Conservation (phyloP, 176 grass and related monocot species). For the Ensete glaucum region DNA sequence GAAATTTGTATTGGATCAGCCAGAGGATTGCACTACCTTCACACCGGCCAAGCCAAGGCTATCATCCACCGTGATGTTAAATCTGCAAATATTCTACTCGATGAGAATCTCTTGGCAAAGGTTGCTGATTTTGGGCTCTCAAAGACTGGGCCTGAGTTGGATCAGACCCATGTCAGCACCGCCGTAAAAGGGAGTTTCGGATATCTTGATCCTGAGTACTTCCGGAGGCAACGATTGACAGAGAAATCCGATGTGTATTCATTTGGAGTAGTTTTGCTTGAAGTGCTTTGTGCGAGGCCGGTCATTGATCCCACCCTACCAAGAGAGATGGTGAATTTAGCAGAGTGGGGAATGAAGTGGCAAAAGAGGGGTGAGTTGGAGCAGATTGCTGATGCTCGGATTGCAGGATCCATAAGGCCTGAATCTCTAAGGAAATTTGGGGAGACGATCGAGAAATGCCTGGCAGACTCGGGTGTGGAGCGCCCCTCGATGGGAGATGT, state of each 20-base stretch:
- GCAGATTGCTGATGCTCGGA: constrained; percentile 9
- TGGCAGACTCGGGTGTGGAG: constrained; percentile 11
- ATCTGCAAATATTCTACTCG: constrained; percentile 20
- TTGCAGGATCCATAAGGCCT: constrained; percentile 10
- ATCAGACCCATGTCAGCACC: constrained; percentile 17
- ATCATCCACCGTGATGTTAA: constrained; percentile 22
- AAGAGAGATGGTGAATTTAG: constrained; percentile 21
- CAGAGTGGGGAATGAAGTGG: constrained; percentile 17
- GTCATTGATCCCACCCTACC: constrained; percentile 17
- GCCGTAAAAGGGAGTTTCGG: constrained; percentile 19
- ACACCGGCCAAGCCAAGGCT: constrained; percentile 11
- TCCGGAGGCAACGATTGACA: constrained; percentile 6
- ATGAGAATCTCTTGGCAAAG: constrained; percentile 16
- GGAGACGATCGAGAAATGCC: constrained; percentile 14
- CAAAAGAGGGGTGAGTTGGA: constrained; percentile 13
- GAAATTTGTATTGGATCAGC: constrained; percentile 19
- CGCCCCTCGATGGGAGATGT: constrained; percentile 19
- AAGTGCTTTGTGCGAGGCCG: constrained; percentile 17
- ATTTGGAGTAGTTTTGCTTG: constrained; percentile 18
- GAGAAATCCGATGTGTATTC: constrained; percentile 19
- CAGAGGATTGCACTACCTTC: constrained; percentile 23
- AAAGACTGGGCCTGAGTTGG: constrained; percentile 12
- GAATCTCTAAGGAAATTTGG: constrained; percentile 16
- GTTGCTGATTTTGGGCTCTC: constrained; percentile 21
- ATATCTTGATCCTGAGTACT: constrained; percentile 15